Base-by-base conservation (phyloP, 352 stramenopile species). In the Plasmopara muralis region DNA sequence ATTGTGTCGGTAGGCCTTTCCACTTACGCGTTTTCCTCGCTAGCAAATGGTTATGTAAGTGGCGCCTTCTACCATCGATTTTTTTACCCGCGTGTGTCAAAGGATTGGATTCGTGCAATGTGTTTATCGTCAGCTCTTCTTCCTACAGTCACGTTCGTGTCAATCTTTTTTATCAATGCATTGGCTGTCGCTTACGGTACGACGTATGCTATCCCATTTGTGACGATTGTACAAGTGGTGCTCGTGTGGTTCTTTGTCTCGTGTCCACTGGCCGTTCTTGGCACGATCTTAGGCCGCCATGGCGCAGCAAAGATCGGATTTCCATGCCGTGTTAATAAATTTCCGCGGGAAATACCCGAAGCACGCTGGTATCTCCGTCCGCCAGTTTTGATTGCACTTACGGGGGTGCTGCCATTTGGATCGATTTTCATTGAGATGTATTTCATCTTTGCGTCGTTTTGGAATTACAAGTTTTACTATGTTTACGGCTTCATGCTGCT, bases 391-490 rank as follows among this genome's bases (percentile, higher is more conserved):
- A 96, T 98, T 43, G 70, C 90, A 18, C 69, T 98, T 16, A 97
- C 95, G 35, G 97, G 97, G 18, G 80, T 99, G n/a, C 73, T 99
- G 13, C 97, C 95, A 37, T 99, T 99, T 51, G 97, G 96, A 35
- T 97, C 87, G 41, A 99, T 99, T 68, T 99, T 99, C 67, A 99
- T 99, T 65, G 97, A 99, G 77, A 98, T 99, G 72, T 99, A 99
- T 75, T 99, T 99, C 83, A 98, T 99, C 66, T 98, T 99, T 66
- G 98, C 97, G 6, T 98, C 93, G 37, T 97, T 99, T 58, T 99
- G 97, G 97, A 98, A 98, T 72, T 99, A 99, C 90, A 99, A 99
- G 77, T 99, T 99, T 74, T 99, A 99, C 77, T 99, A 99, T 73
- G 97, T 99, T 12, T 99, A 99, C 72, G 96, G 96, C 45, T 99